Evolutionary conservation across 352 stramenopile species (phyloP).

Genomic region (Porosira glacialis): DNA sequence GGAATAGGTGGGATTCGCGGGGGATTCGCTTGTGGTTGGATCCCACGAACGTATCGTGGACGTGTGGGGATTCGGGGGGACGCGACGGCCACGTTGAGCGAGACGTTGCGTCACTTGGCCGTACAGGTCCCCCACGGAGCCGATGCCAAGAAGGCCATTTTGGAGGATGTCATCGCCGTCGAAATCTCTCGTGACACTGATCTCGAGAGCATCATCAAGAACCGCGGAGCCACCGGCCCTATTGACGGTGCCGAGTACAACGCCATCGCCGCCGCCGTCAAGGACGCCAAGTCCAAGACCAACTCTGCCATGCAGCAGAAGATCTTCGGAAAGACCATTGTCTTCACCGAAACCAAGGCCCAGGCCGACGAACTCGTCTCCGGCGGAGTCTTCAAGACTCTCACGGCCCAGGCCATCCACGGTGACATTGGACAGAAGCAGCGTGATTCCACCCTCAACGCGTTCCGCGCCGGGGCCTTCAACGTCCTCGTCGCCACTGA

Average conservation of each 20-base stretch:
- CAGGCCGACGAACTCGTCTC: not conserved
- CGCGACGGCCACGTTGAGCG: too few species aligned
- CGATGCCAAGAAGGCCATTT: constrained; percentile 68
- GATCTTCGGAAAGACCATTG: constrained; percentile 86
- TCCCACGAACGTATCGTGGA: too few species aligned
- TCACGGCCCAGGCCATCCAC: constrained; percentile 89
- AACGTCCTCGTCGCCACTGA: constrained; percentile 95
- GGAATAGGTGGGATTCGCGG: too few species aligned
- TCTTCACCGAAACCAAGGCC: constrained; percentile 96
- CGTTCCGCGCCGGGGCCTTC: constrained; percentile 92
- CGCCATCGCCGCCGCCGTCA: constrained; percentile 70
- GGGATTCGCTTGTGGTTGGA: too few species aligned
- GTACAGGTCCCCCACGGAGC: constrained; percentile 85
- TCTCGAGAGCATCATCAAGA: constrained; percentile 44
- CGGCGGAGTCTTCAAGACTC: constrained; percentile 81
- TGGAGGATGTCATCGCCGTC: constrained; percentile 82
- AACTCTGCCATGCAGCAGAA: constrained; percentile 69
- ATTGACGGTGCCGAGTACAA: constrained; percentile 58
- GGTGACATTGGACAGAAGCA: constrained; percentile 92
- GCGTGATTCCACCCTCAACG: constrained; percentile 86
- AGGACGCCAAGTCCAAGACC: constrained; percentile 55
- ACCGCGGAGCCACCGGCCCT: constrained; percentile 33
- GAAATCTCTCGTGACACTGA: constrained; percentile 82
- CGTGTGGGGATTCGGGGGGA: too few species aligned
- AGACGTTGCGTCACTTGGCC: constrained; percentile 87